phyloP scores from a whole-genome alignment of 306 rosid species.

The Malus domestica region ASM211411v1 NC_041800.1:4316501-4317000 shows the following conservation, averaged over 20 bases:
- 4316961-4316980: slow-evolving; percentile 17
- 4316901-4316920: slow-evolving; percentile 53
- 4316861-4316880: slow-evolving; percentile 68
- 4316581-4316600: slow-evolving; percentile 45
- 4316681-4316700: background rate
- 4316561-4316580: slow-evolving; percentile 50
- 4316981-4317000: slow-evolving; percentile 49
- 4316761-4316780: background rate
- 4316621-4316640: background rate
- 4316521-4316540: slow-evolving; percentile 72
- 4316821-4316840: slow-evolving; percentile 73
- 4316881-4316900: slow-evolving; percentile 92
- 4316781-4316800: background rate
- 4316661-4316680: background rate
- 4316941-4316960: slow-evolving; percentile 30
- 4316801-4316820: background rate
- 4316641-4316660: background rate
- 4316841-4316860: slow-evolving; percentile 54
- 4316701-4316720: background rate
- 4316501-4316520: slow-evolving; percentile 71
- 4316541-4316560: slow-evolving; percentile 54
- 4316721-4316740: background rate
- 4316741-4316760: background rate
- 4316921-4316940: slow-evolving; percentile 49
- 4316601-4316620: slow-evolving; percentile 1